These are phyloP conservation scores for Pleurotus platypus DNA, from an alignment of 768 basidiomycete species.

Conservation along the genomic window DNA sequence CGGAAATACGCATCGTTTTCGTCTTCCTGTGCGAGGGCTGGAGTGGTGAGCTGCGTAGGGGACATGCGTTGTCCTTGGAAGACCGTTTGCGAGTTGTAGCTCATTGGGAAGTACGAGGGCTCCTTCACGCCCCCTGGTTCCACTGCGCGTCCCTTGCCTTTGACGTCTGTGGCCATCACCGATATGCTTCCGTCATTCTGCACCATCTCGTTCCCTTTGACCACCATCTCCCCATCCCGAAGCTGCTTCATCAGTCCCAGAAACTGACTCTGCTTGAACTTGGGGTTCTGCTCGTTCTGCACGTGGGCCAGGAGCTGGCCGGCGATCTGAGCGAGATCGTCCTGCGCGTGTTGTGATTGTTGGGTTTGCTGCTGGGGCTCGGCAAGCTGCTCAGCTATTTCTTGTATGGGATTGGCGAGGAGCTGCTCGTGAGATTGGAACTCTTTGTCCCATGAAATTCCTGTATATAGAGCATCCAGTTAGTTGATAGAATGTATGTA, in stretches of 20 bases:
- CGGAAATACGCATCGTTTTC: slow-evolving; percentile 66
- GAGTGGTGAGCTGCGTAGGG: neutral
- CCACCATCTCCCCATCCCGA: slow-evolving; percentile 71
- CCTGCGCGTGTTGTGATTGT: slow-evolving; percentile 36
- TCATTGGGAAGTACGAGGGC: slow-evolving; percentile 1
- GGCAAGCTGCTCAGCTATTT: slow-evolving; percentile 11
- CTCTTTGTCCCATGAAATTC: slow-evolving; percentile 60
- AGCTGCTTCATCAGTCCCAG: slow-evolving; percentile 83
- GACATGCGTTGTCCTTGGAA: slow-evolving; percentile 1
- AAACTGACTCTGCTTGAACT: slow-evolving; percentile 84
- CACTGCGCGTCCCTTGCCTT: slow-evolving; percentile 65
- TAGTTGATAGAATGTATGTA: neutral
- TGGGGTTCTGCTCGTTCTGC: slow-evolving; percentile 70
- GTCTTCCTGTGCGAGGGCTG: slow-evolving; percentile 29
- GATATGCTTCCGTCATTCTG: slow-evolving; percentile 36
- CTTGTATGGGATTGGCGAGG: slow-evolving; percentile 15
- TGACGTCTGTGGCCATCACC: slow-evolving; percentile 36
- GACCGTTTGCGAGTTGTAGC: neutral
- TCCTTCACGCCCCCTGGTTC: slow-evolving; percentile 13
- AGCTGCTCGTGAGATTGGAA: slow-evolving; percentile 56
- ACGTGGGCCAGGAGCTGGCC: slow-evolving; percentile 76
- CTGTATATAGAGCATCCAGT: slow-evolving; percentile 18
- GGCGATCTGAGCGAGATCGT: slow-evolving; percentile 80
- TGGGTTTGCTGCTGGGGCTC: slow-evolving; percentile 19
- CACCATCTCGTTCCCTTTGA: slow-evolving; percentile 79